These are phyloP conservation scores for Curvularia sp. DNA, from an alignment of 2,329 filamentous ascomycete genomes.

Conservation along the genomic window DNA sequence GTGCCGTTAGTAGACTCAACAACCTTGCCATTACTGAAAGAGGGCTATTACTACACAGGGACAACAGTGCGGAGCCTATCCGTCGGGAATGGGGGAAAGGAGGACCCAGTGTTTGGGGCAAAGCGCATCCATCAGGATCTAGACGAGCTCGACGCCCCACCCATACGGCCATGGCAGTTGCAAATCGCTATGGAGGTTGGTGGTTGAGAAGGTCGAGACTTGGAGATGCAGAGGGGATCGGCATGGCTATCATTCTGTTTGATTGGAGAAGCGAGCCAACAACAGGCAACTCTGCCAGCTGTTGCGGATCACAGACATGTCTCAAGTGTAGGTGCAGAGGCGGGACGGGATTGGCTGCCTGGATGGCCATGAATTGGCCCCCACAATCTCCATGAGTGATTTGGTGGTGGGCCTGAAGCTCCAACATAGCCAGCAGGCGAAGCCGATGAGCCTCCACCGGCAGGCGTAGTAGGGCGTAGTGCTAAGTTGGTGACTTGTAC, in stretches of 20 bases:
- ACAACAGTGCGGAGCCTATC: constrained; percentile 13
- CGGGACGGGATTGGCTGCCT: neutral
- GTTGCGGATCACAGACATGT: neutral
- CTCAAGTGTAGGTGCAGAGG: constrained; percentile 2
- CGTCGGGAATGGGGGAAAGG: constrained; percentile 9
- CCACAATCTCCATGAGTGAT: constrained; percentile 11
- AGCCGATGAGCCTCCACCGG: constrained; percentile 24
- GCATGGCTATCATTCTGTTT: constrained; percentile 9
- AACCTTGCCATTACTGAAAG: constrained; percentile 8
- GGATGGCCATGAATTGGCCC: constrained; percentile 7
- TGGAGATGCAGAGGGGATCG: constrained; percentile 4
- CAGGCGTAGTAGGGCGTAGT: constrained; percentile 27
- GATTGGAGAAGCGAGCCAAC: constrained; percentile 1
- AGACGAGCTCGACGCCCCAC: constrained; percentile 13
- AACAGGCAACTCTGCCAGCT: neutral
- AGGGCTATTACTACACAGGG: constrained; percentile 1
- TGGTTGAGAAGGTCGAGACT: neutral
- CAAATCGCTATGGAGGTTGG: constrained; percentile 3
- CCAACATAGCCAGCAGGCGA: constrained; percentile 6
- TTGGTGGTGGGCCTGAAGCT: constrained; percentile 10
- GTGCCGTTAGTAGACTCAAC: constrained; percentile 4
- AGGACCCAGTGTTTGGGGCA: constrained; percentile 20
- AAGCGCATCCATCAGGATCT: constrained; percentile 7
- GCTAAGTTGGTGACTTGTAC: constrained; percentile 8
- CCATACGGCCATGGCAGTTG: constrained; percentile 2